Evolutionary conservation across 176 grass and related monocot genomes (phyloP).

Genomic region (Chloris gayana): DNA sequence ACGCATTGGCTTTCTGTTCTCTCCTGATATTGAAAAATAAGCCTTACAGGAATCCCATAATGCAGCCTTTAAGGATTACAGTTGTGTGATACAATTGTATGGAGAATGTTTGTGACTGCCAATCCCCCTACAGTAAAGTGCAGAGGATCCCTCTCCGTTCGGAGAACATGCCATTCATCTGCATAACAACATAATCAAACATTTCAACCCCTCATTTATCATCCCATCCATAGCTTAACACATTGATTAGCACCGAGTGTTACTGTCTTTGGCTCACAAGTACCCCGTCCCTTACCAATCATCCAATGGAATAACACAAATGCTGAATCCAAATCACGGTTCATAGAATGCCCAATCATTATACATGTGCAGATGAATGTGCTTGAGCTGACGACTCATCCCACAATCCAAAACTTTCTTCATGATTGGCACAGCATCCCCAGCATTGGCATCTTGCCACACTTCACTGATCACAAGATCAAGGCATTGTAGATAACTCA

Average conservation of each 20-base stretch:
- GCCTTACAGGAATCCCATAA: conserved; percentile 56
- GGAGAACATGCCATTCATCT: conserved; percentile 35
- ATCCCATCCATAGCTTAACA: conserved; percentile 26
- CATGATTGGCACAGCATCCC: conserved; percentile 48
- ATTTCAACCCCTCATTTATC: conserved; percentile 36
- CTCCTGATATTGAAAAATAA: conserved; percentile 52
- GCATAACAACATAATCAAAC: conserved; percentile 38
- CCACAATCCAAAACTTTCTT: conserved; percentile 39
- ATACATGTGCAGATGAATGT: conserved; percentile 58
- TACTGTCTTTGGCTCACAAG: conserved; percentile 40
- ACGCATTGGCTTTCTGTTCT: conserved; percentile 44
- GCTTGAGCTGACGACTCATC: conserved; percentile 36
- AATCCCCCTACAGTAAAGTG: not conserved
- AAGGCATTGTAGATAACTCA: conserved; percentile 22
- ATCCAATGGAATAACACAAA: conserved; percentile 48
- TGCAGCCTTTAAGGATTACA: conserved; percentile 31
- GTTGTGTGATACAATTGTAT: conserved; percentile 36
- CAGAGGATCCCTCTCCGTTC: not conserved
- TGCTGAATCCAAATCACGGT: conserved; percentile 56
- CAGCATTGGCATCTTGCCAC: conserved; percentile 51
- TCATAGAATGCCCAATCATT: conserved; percentile 59
- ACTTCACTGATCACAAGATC: conserved; percentile 37
- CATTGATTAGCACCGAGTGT: conserved; percentile 53
- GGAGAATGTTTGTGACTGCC: conserved; percentile 7
- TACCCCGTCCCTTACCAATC: conserved; percentile 37